Evolutionary conservation across 140 eudicot species (phyloP).

Genomic region (Ambrosia hybrid): DNA sequence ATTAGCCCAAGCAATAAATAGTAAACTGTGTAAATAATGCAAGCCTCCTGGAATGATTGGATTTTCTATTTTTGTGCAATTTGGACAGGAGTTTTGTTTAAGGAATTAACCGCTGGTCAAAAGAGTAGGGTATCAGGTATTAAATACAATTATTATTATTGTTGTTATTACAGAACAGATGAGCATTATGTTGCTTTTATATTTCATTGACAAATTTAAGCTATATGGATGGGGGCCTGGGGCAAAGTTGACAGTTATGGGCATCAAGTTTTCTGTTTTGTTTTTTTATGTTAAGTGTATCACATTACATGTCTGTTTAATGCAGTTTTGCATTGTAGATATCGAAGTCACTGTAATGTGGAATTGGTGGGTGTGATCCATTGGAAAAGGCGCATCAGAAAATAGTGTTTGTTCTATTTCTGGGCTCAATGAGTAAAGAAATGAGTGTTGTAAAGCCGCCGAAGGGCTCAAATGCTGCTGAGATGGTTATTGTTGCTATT

Average conservation of each 20-base stretch:
- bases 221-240: conserved; percentile 14
- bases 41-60: conserved; percentile 5
- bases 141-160: conserved; percentile 11
- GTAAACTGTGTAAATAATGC: conserved; percentile 6
- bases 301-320: conserved; percentile 14
- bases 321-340: conserved; percentile 19
- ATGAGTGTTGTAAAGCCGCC: conserved; percentile 46
- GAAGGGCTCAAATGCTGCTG: conserved; percentile 54
- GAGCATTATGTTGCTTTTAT: conserved; percentile 20
- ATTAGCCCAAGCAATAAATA: neutral
- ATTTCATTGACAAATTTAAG: neutral
- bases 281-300: neutral
- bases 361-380: conserved; percentile 20
- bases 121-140: conserved; percentile 17
- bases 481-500: conserved; percentile 84
- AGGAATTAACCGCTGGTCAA: conserved; percentile 19
- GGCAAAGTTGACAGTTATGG: neutral
- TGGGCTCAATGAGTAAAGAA: conserved; percentile 54
- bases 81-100: conserved; percentile 1
- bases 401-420: neutral
- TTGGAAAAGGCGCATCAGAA: conserved; percentile 18
- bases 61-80: conserved; percentile 16
- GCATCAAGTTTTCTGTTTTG: neutral
- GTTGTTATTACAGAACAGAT: conserved; percentile 6
- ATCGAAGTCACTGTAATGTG: conserved; percentile 12